Conservation (phyloP, 345 rosid genomes). For the Salix exigua region DNA sequence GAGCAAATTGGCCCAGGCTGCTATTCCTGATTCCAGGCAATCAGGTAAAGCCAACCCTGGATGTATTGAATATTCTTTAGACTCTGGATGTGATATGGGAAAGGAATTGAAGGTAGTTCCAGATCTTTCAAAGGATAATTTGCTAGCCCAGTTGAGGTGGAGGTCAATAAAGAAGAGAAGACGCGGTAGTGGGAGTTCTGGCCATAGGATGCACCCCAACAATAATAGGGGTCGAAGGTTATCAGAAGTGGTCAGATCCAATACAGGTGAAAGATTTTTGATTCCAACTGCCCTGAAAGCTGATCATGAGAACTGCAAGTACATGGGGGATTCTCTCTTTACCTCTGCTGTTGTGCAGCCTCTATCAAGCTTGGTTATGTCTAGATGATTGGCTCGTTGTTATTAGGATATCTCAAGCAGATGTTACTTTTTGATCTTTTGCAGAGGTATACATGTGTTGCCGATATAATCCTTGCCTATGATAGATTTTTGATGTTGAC, state of each 20-base stretch:
- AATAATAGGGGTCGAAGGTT: background rate
- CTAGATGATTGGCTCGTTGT: conserved; percentile 41
- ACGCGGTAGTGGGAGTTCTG: conserved; percentile 30
- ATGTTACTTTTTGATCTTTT: background rate
- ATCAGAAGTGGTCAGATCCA: conserved; percentile 5
- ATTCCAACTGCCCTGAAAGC: conserved; percentile 35
- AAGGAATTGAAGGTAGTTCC: conserved; percentile 23
- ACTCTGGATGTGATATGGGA: conserved; percentile 16
- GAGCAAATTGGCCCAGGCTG: conserved; percentile 23
- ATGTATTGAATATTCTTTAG: conserved; percentile 13
- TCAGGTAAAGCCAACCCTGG: conserved; percentile 19
- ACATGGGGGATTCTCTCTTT: conserved; percentile 44
- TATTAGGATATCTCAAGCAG: background rate
- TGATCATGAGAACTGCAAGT: conserved; percentile 67
- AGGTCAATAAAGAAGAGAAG: conserved; percentile 54
- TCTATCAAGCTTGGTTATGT: conserved; percentile 60
- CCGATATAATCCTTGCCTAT: background rate
- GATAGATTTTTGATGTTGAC: background rate
- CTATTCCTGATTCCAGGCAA: conserved; percentile 11
- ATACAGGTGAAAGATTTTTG: conserved; percentile 21
- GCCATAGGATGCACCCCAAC: conserved; percentile 22
- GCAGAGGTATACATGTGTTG: conserved; percentile 2
- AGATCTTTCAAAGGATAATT: conserved; percentile 55
- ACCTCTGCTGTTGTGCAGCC: conserved; percentile 44
- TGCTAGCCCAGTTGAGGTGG: conserved; percentile 62